Evolutionary conservation across 371 early-diverging fungal genomes (phyloP).

Genomic region (Rhizopus delemar): DNA sequence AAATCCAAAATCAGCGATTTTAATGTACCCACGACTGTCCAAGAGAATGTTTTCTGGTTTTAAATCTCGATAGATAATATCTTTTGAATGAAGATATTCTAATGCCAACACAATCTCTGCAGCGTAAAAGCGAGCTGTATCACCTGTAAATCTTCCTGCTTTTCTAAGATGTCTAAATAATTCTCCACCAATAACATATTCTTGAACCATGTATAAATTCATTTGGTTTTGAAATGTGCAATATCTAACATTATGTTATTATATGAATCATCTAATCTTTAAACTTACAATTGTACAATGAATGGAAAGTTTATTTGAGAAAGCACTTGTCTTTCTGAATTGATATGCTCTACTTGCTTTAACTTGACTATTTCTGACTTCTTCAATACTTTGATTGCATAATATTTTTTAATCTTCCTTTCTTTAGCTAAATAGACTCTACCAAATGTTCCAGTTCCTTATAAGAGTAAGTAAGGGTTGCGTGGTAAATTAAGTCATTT

Average conservation of each 20-base stretch:
- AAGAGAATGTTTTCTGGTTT: slow-evolving; percentile 95
- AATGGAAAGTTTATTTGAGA: slow-evolving; percentile 89
- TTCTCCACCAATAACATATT: slow-evolving; percentile 96
- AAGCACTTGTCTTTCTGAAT: slow-evolving; percentile 93
- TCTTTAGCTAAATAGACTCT: slow-evolving; percentile 85
- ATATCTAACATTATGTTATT: slow-evolving; percentile 43
- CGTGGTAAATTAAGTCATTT: slow-evolving; percentile 19
- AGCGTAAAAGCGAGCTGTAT: slow-evolving; percentile 85
- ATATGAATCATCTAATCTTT: slow-evolving; percentile 67
- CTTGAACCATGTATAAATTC: slow-evolving; percentile 93
- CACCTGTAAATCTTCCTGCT: slow-evolving; percentile 86
- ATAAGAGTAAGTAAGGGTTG: slow-evolving; percentile 7
- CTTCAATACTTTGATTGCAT: slow-evolving; percentile 92
- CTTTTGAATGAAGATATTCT: slow-evolving; percentile 89
- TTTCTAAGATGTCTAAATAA: slow-evolving; percentile 94
- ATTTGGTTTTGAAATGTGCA: slow-evolving; percentile 89
- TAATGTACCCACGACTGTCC: slow-evolving; percentile 91
- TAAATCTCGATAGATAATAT: slow-evolving; percentile 94
- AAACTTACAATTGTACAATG: slow-evolving; percentile 83
- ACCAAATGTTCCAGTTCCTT: slow-evolving; percentile 95
- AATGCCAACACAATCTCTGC: slow-evolving; percentile 80
- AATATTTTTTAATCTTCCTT: slow-evolving; percentile 61
- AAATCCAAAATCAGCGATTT: slow-evolving; percentile 99
- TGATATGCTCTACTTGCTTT: slow-evolving; percentile 97
- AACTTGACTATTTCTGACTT: slow-evolving; percentile 89